Base-by-base conservation (phyloP, 2,329 filamentous ascomycete genomes). In the Rugonectria rugulosa region DNA sequence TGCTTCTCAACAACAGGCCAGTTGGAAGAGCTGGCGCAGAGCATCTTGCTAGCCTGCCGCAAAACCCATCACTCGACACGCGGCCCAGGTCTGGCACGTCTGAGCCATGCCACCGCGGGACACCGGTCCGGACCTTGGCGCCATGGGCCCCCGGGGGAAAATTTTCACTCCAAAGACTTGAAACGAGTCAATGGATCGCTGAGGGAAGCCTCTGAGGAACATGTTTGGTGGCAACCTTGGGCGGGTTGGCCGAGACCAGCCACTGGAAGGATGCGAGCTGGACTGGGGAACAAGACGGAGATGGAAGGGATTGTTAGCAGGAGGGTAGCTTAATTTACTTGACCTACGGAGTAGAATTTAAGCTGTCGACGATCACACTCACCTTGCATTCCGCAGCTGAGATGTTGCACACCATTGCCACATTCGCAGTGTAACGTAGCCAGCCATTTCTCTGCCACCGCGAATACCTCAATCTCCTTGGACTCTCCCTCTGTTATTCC, bases 201-300 rank as follows among this genome's bases (percentile, higher is more conserved):
- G 23, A 15, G 20, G 19, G 21, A 26, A 19, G n/a, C 6, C 36
- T 20, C n/a, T 17, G 7, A 12, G 14, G 15, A 20, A 20, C 15
- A n/a, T 24, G 20, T 19, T 20, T 20, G 38, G 38, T 17, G 19
- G 36, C 45, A 27, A 48, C 8, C n/a, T 15, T 24, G 23, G 27
- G 46, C 46, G 46, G 31, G 19, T 24, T 24, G 19, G 9, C 29
- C 26, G 42, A 32, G 26, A 21, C 26, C 24, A n/a, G n/a, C n/a
- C n/a, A n/a, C n/a, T n/a, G n/a, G n/a, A 41, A 31, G 36, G 26
- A 23, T 20, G 14, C 14, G 5, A 6, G 11, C n/a, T 5, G 38
- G n/a, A n/a, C 27, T 34, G 47, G 47, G 47, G 38, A 36, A 50
- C 47, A 43, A 43, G 38, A 42, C 47, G 47, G 47, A 34, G 19